These are phyloP conservation scores for Diplodia intermedia DNA, from an alignment of 2,329 filamentous ascomycete species.

Conservation along the genomic window DNA sequence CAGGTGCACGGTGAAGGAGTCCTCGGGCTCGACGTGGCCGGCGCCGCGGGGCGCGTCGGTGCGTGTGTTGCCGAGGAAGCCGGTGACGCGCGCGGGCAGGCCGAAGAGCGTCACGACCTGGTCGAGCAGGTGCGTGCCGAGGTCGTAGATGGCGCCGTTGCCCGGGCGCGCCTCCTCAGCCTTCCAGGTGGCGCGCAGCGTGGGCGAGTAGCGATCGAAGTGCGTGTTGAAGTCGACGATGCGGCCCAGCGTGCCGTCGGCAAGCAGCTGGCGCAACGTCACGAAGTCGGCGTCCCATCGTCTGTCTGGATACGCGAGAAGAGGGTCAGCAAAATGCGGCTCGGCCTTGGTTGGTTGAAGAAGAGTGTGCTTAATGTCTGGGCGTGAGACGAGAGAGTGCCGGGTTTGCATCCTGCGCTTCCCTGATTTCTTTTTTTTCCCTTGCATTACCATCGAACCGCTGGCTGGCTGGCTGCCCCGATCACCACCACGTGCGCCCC, in stretches of 20 bases:
- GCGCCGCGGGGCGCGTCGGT: slow-evolving; percentile 47
- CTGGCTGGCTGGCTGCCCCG: too few species aligned
- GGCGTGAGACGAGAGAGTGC: background rate
- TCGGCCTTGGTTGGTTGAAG: background rate
- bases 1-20: slow-evolving; percentile 67
- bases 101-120: slow-evolving; percentile 76
- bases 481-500: too few species aligned
- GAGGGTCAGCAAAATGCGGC: background rate
- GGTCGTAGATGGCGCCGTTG: slow-evolving; percentile 73
- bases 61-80: slow-evolving; percentile 71
- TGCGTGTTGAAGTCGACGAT: slow-evolving; percentile 80
- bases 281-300: slow-evolving; percentile 81
- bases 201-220: slow-evolving; percentile 75
- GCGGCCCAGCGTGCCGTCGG: slow-evolving; percentile 68
- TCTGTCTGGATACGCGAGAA: slow-evolving; percentile 55
- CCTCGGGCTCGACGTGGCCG: slow-evolving; percentile 57
- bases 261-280: slow-evolving; percentile 69
- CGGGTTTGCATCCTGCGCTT: background rate
- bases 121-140: slow-evolving; percentile 78
- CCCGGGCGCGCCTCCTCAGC: slow-evolving; percentile 67
- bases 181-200: slow-evolving; percentile 67
- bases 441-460: background rate
- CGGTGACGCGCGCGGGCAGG: slow-evolving; percentile 70
- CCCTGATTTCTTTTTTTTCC: background rate
- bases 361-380: background rate